Evolutionary conservation across 768 basidiomycete species (phyloP).

Genomic region (Suillus luteus): DNA sequence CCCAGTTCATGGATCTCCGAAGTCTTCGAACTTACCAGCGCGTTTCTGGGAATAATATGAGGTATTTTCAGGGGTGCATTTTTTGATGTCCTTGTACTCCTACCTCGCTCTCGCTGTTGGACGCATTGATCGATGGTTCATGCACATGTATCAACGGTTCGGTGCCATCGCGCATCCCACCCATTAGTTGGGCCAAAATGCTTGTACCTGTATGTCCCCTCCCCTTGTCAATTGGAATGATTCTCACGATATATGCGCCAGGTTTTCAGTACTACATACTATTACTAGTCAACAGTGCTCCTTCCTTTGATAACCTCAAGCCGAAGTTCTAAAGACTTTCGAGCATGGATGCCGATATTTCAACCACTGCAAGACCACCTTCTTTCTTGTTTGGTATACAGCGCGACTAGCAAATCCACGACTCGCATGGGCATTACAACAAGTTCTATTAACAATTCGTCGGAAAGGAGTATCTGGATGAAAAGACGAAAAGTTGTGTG

Average conservation of each 20-base stretch:
- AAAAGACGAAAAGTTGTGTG: background rate
- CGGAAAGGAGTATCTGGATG: background rate
- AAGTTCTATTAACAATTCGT: background rate
- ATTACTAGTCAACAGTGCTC: background rate
- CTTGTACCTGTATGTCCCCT: background rate
- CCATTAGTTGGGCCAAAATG: background rate
- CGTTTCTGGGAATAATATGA: too few relatives aligned
- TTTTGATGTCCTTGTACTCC: too few relatives aligned
- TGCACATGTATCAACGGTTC: too few relatives aligned
- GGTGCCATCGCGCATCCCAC: background rate
- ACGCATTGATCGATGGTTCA: too few relatives aligned
- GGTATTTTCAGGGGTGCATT: too few relatives aligned
- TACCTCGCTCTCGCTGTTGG: too few relatives aligned
- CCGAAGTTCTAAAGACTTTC: background rate
- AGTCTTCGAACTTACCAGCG: background rate
- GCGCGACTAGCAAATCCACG: background rate
- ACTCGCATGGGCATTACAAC: background rate
- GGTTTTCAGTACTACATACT: background rate
- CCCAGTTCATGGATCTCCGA: background rate
- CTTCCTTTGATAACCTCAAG: background rate
- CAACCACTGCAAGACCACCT: too few relatives aligned
- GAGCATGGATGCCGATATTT: background rate
- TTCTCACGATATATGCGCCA: background rate
- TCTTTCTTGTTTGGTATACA: background rate
- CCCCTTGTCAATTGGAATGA: background rate